Base-by-base conservation (phyloP, 768 basidiomycete genomes). In the Agaricus sinodeliciosus region DNA sequence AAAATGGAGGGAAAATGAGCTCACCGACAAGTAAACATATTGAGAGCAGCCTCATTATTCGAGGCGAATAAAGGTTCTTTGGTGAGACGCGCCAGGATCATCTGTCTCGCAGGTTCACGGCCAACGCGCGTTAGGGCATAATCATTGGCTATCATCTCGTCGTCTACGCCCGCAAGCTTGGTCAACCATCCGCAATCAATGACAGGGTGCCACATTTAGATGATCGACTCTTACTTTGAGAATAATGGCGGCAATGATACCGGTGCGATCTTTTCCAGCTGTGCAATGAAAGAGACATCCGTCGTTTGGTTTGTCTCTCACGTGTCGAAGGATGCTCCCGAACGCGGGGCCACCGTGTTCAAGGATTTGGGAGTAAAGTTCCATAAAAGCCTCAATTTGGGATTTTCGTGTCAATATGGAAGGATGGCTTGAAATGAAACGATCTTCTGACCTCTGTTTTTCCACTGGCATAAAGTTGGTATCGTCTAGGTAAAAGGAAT, bases 241-340 rank as follows among this genome's bases (percentile, higher is more conserved):
- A 11, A 90, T 60, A 27, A 91, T 72, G 5, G 88, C 88, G 12
- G 87, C 85, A 35, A 85, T 67, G 19, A 91, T 69, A 13, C 88
- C 90, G 1, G 90, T 91, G 59, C 90, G 72, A 67, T 92, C 89
- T 65, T 91, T 92, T 3, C 90, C 90, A 25, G 87, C 90, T 49
- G 90, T 90, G 58, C 90, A 92, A 59, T 91, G 87, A 58, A 91
- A 87, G 25, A 90, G 56, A 58, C 77, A 84, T 0, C 76, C 79
- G 16, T 80, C 77, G 37, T 75, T 72, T 61, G 88, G 84, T 51
- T 73, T 73, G 60, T 91, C 89, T 51, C 84, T 72, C 26, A 91
- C 74, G 64, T 90, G 86, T 54, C 84, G 78, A 9, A 92, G 73
- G 47, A 92, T 83, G 1, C 72, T 63, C n/a, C 82, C 81, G 59